Percentiles rank a stretch among this genome's conserved stretches.
phyloP scores from a whole-genome alignment of 192 early-diverging fungal species.

The Podila clonocystis region DNA sequence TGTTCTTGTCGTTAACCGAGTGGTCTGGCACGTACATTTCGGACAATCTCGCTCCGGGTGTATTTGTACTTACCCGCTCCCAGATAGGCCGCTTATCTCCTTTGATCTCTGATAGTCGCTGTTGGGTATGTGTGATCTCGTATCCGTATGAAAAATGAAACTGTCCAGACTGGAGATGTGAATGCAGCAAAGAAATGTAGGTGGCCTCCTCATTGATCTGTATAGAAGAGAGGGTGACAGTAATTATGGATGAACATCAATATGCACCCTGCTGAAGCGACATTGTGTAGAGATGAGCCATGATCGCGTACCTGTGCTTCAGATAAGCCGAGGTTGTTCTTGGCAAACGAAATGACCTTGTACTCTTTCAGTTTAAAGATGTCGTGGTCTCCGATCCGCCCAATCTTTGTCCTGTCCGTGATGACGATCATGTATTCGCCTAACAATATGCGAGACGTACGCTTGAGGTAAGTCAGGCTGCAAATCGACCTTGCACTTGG shows the following conservation, averaged over 20 bases:
- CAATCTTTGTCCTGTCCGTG: conserved; percentile 70
- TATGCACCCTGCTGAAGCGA: no score
- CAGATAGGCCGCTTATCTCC: conserved; percentile 52
- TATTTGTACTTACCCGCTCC: conserved; percentile 57
- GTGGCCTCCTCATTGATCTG: conserved; percentile 60
- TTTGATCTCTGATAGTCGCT: conserved; percentile 71
- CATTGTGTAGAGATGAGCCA: not conserved
- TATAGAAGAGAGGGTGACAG: not conserved
- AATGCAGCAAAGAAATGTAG: conserved; percentile 58
- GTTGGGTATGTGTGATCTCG: conserved; percentile 88
- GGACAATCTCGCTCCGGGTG: not conserved
- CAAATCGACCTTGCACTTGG: not conserved
- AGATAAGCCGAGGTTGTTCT: conserved; percentile 45
- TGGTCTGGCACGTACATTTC: no score
- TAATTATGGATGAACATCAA: not conserved
- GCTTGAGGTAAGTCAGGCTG: not conserved
- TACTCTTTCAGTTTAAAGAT: conserved; percentile 71
- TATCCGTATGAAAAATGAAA: conserved; percentile 89
- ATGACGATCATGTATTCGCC: conserved; percentile 85
- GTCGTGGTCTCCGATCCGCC: conserved; percentile 67
- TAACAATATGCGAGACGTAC: conserved; percentile 19
- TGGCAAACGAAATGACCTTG: conserved; percentile 60
- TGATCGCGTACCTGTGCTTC: conserved; percentile 53
- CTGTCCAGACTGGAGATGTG: conserved; percentile 54
- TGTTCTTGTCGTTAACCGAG: no score